These are phyloP conservation scores for Trypanosoma conorhini DNA, from an alignment of 208 protist species.

Conservation along the genomic window DNA sequence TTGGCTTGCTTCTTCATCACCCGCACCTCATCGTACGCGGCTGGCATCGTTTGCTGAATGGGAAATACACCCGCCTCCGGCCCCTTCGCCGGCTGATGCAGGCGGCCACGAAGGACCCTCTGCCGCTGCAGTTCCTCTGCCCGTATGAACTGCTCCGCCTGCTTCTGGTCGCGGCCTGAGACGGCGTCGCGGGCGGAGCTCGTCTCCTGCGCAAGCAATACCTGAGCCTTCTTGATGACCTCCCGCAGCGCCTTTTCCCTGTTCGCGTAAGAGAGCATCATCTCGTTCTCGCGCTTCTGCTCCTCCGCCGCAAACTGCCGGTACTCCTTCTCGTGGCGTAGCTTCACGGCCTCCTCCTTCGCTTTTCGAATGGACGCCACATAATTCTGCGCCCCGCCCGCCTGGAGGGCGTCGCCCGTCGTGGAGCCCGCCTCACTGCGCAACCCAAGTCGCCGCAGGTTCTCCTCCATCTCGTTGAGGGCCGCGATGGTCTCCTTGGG, in stretches of 20 bases:
- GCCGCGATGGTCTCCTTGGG: conserved; percentile 42
- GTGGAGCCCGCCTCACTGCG: conserved; percentile 21
- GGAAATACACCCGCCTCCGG: background rate
- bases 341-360: conserved; percentile 49
- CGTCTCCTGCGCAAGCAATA: conserved; percentile 38
- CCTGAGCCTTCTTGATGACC: conserved; percentile 39
- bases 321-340: conserved; percentile 61
- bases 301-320: conserved; percentile 51
- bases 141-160: conserved; percentile 10
- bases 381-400: conserved; percentile 40
- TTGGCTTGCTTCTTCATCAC: conserved; percentile 6
- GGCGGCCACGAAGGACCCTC: conserved; percentile 17
- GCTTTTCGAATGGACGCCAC: conserved; percentile 50
- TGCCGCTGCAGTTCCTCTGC: conserved; percentile 23
- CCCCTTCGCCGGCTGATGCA: conserved; percentile 4
- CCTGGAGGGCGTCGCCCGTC: background rate
- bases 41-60: background rate
- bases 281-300: conserved; percentile 40
- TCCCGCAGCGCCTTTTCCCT: conserved; percentile 31
- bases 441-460: conserved; percentile 67
- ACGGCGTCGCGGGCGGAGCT: conserved; percentile 13
- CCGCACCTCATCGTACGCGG: background rate
- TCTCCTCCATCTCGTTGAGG: conserved; percentile 78
- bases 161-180: conserved; percentile 12
- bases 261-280: conserved; percentile 22